Evolutionary conservation across 2,329 filamentous ascomycete genomes (phyloP).

Genomic region (Arthrobotrys conoides): DNA sequence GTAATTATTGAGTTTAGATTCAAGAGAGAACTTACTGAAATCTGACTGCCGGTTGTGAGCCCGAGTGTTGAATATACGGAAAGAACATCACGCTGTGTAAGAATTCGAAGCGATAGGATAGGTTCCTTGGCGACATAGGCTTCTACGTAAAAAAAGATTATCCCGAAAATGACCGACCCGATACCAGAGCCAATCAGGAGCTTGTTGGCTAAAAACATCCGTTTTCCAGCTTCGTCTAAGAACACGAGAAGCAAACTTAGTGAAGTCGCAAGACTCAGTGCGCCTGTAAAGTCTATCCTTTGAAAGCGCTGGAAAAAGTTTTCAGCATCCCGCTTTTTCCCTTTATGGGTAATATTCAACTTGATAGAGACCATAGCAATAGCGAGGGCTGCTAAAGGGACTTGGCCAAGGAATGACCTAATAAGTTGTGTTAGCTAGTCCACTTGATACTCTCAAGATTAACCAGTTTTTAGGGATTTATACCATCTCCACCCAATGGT

Average conservation of each 20-base stretch:
- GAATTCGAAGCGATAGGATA: slow-evolving; percentile 73
- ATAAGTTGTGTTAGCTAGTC: slow-evolving; percentile 10
- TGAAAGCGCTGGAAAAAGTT: slow-evolving; percentile 46
- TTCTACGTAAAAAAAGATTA: slow-evolving; percentile 34
- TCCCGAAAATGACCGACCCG: slow-evolving; percentile 27
- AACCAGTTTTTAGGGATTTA: slow-evolving; percentile 51
- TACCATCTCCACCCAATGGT: slow-evolving; percentile 77
- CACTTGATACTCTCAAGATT: background rate
- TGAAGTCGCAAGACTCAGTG: slow-evolving; percentile 41
- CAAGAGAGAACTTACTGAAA: slow-evolving; percentile 30
- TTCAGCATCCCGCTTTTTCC: slow-evolving; percentile 1
- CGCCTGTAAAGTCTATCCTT: slow-evolving; percentile 53
- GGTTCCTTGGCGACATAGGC: slow-evolving; percentile 70
- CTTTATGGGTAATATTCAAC: slow-evolving; percentile 29
- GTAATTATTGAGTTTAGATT: background rate
- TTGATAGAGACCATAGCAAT: slow-evolving; percentile 74
- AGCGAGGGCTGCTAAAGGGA: slow-evolving; percentile 77
- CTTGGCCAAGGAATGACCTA: slow-evolving; percentile 80
- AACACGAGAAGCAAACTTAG: slow-evolving; percentile 47
- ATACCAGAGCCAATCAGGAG: slow-evolving; percentile 33
- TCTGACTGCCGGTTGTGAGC: slow-evolving; percentile 61
- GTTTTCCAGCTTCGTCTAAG: slow-evolving; percentile 46
- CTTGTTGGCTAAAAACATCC: background rate
- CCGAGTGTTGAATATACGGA: slow-evolving; percentile 71
- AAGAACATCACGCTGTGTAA: slow-evolving; percentile 71